A percentile compares a stretch with the other conserved stretches of the same genome.
These are phyloP conservation scores for Azolla pinnata DNA, from an alignment of 75 land plant species.

Conservation along the genomic window DNA sequence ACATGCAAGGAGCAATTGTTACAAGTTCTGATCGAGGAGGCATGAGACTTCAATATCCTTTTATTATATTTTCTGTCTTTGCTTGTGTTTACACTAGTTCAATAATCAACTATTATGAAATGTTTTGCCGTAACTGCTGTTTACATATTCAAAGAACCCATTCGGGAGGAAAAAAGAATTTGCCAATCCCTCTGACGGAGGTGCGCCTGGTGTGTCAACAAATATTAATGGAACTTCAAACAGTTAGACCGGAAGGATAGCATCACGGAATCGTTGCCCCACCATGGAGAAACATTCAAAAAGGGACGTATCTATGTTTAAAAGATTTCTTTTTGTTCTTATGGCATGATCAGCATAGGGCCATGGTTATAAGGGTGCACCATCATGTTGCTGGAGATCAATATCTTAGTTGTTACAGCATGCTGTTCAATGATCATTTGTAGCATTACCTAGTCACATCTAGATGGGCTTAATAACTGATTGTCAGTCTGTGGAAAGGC, in stretches of 20 bases:
- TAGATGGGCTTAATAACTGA: conserved; percentile 3
- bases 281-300: conserved; percentile 1
- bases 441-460: conserved; percentile 9
- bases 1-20: conserved; percentile 90
- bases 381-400: conserved; percentile 6
- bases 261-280: background rate
- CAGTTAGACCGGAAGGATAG: conserved; percentile 1
- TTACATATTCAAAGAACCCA: conserved; percentile 44
- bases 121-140: conserved; percentile 8
- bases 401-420: no score
- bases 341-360: conserved; percentile 16
- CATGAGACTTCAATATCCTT: conserved; percentile 99
- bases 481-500: background rate
- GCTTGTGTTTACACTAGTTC: background rate
- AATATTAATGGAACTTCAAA: conserved; percentile 7
- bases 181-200: conserved; percentile 5
- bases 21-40: conserved; percentile 95
- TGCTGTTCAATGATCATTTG: conserved; percentile 11
- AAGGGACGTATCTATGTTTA: conserved; percentile 19
- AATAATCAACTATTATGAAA: background rate
- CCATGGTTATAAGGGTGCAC: conserved; percentile 7
- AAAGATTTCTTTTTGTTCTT: conserved; percentile 12
- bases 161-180: conserved; percentile 36
- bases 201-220: conserved; percentile 14
- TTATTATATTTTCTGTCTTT: conserved; percentile 1